phyloP scores from a whole-genome alignment of 202 grass and related monocot species.

The Panicum virgatum region DNA sequence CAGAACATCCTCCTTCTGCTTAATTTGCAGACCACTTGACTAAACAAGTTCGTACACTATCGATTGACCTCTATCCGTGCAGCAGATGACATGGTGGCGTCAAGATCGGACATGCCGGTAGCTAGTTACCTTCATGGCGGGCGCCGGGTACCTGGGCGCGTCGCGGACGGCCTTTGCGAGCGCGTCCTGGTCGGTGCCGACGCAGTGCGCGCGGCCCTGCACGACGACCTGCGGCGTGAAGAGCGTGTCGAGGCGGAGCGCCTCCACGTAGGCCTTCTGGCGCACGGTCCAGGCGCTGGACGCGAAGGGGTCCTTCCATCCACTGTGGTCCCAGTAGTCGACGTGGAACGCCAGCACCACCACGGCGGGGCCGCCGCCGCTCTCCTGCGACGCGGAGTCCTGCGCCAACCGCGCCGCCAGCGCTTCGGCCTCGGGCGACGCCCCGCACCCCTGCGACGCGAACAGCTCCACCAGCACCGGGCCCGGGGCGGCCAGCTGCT shows the following conservation, averaged over 20 bases:
- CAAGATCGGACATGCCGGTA: neutral
- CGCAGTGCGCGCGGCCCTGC: conserved; percentile 74
- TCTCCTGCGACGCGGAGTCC: conserved; percentile 17
- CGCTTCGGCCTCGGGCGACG: conserved; percentile 78
- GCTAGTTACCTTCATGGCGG: conserved; percentile 65
- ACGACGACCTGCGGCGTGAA: conserved; percentile 92
- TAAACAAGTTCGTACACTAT: neutral
- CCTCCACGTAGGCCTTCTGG: conserved; percentile 92
- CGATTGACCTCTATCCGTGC: neutral
- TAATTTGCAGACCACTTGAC: no score
- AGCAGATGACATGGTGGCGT: no score
- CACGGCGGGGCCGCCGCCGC: conserved; percentile 32
- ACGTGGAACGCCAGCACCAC: conserved; percentile 90
- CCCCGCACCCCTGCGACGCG: conserved; percentile 76
- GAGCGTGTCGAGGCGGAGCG: conserved; percentile 85
- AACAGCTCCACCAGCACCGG: conserved; percentile 93
- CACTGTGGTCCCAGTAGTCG: conserved; percentile 88
- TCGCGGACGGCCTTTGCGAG: conserved; percentile 51
- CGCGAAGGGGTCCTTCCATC: conserved; percentile 88
- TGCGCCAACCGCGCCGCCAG: conserved; percentile 61
- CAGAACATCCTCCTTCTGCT: neutral
- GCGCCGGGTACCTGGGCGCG: conserved; percentile 60
- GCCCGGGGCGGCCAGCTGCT: conserved; percentile 29
- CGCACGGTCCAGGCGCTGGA: conserved; percentile 84
- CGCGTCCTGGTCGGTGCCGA: conserved; percentile 75